Conservation (phyloP, 805 yeast genomes). For the Yarrowia bubula region DNA sequence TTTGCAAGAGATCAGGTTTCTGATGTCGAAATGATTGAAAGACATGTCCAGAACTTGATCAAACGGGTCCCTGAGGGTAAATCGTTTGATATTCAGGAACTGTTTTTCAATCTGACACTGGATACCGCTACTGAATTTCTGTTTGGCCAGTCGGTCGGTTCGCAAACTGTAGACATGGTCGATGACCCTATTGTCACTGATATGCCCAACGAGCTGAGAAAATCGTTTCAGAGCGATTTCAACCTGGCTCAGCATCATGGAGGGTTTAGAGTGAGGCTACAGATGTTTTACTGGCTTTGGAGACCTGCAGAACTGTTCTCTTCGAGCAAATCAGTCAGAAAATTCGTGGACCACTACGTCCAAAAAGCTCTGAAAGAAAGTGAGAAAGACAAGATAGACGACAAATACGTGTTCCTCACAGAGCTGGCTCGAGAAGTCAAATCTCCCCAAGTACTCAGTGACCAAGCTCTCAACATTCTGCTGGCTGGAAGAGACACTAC, state of each 20-base stretch:
- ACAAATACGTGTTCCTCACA: slow-evolving; percentile 48
- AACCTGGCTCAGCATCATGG: slow-evolving; percentile 31
- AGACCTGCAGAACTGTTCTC: slow-evolving; percentile 34
- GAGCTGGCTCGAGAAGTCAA: slow-evolving; percentile 51
- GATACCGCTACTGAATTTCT: slow-evolving; percentile 41
- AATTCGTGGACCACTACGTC: slow-evolving; percentile 45
- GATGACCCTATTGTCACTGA: slow-evolving; percentile 24
- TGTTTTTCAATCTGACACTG: slow-evolving; percentile 37
- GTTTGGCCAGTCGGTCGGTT: slow-evolving; percentile 38
- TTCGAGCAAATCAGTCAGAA: slow-evolving; percentile 39
- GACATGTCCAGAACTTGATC: slow-evolving; percentile 33
- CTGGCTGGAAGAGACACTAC: slow-evolving; percentile 59
- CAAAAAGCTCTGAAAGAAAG: slow-evolving; percentile 39
- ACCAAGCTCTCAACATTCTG: slow-evolving; percentile 51
- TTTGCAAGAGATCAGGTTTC: slow-evolving; percentile 39
- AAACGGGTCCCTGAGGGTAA: background rate
- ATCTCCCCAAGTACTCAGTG: slow-evolving; percentile 48
- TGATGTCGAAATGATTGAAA: slow-evolving; percentile 34
- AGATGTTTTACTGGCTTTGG: slow-evolving; percentile 31
- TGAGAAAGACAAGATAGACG: slow-evolving; percentile 31
- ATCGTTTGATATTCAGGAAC: slow-evolving; percentile 35
- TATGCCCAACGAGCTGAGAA: background rate
- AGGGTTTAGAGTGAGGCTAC: slow-evolving; percentile 30
- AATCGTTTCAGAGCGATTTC: slow-evolving; percentile 31
- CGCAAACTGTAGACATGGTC: slow-evolving; percentile 29